A percentile compares a stretch with the other conserved stretches of the same genome.
These are phyloP conservation scores for Talaromyces islandicus DNA, from an alignment of 2,329 filamentous ascomycete genomes.

Conservation along the genomic window DNA sequence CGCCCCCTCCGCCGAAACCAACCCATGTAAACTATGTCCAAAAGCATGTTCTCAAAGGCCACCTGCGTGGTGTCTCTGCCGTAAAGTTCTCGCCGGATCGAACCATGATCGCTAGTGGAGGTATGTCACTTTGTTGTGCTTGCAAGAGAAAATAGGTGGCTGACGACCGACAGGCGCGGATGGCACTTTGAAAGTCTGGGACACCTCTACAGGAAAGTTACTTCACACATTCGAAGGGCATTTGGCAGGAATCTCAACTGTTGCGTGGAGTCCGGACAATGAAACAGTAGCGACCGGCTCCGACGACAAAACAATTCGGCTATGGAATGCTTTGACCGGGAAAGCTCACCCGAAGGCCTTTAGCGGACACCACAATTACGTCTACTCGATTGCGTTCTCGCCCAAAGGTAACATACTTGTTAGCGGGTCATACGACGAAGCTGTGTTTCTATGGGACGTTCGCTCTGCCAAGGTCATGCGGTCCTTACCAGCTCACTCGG, in stretches of 20 bases:
- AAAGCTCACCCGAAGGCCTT: slow-evolving; percentile 57
- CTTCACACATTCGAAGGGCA: slow-evolving; percentile 90
- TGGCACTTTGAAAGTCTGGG: slow-evolving; percentile 86
- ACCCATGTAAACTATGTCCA: slow-evolving; percentile 61
- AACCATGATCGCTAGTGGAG: slow-evolving; percentile 80
- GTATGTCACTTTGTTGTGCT: slow-evolving; percentile 31
- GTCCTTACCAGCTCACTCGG: slow-evolving; percentile 85
- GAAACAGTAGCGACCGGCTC: slow-evolving; percentile 82
- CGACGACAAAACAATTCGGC: slow-evolving; percentile 90
- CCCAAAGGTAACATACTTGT: slow-evolving; percentile 97
- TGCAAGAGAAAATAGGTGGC: neutral
- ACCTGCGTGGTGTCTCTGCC: slow-evolving; percentile 71
- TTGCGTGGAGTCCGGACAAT: slow-evolving; percentile 92
- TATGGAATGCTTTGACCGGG: slow-evolving; percentile 70
- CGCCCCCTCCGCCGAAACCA: slow-evolving; percentile 44
- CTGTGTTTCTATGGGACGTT: slow-evolving; percentile 95
- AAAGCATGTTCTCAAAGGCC: slow-evolving; percentile 67
- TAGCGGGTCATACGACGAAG: slow-evolving; percentile 93
- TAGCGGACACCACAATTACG: slow-evolving; percentile 89
- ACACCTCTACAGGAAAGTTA: slow-evolving; percentile 67
- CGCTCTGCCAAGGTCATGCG: slow-evolving; percentile 82
- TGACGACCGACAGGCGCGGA: slow-evolving; percentile 58
- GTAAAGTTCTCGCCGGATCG: slow-evolving; percentile 91
- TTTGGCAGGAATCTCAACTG: slow-evolving; percentile 82
- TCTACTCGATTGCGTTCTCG: slow-evolving; percentile 91